These are phyloP conservation scores for Gnomoniopsis sp. DNA, from an alignment of 2,329 filamentous ascomycete genomes.

Conservation along the genomic window DNA sequence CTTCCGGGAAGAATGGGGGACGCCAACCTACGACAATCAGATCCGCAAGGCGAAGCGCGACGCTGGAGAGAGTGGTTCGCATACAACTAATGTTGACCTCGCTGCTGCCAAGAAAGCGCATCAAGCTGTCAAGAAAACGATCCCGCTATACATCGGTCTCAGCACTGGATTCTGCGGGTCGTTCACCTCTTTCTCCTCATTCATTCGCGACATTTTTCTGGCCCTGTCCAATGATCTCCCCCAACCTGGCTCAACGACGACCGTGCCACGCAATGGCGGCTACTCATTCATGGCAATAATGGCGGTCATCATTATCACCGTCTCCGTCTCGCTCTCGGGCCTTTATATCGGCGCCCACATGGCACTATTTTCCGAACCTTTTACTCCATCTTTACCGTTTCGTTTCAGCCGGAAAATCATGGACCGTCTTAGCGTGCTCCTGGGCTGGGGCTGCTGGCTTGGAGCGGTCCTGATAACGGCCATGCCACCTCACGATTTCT, in stretches of 20 bases:
- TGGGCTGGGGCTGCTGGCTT: slow-evolving; percentile 75
- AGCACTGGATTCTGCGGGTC: slow-evolving; percentile 72
- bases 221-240: slow-evolving; percentile 72
- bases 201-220: slow-evolving; percentile 77
- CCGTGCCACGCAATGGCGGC: slow-evolving; percentile 60
- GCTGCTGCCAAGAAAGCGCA: slow-evolving; percentile 54
- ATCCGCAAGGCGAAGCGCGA: slow-evolving; percentile 31
- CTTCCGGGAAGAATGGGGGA: slow-evolving; percentile 67
- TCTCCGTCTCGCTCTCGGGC: slow-evolving; percentile 66
- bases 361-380: slow-evolving; percentile 57
- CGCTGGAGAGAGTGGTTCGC: slow-evolving; percentile 35
- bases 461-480: slow-evolving; percentile 70
- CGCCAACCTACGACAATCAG: slow-evolving; percentile 34
- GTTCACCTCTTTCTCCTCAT: slow-evolving; percentile 81
- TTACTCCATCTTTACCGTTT: slow-evolving; percentile 60
- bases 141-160: slow-evolving; percentile 75
- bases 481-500: slow-evolving; percentile 65
- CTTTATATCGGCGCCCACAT: slow-evolving; percentile 73
- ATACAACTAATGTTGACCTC: slow-evolving; percentile 29
- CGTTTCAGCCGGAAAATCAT: slow-evolving; percentile 54
- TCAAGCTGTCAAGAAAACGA: slow-evolving; percentile 71
- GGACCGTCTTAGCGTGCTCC: slow-evolving; percentile 59
- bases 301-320: slow-evolving; percentile 69
- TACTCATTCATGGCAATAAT: slow-evolving; percentile 81
- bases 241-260: slow-evolving; percentile 32